phyloP scores from a whole-genome alignment of 2,329 filamentous ascomycete genomes.

The Fusarium protoensiforme region DNA sequence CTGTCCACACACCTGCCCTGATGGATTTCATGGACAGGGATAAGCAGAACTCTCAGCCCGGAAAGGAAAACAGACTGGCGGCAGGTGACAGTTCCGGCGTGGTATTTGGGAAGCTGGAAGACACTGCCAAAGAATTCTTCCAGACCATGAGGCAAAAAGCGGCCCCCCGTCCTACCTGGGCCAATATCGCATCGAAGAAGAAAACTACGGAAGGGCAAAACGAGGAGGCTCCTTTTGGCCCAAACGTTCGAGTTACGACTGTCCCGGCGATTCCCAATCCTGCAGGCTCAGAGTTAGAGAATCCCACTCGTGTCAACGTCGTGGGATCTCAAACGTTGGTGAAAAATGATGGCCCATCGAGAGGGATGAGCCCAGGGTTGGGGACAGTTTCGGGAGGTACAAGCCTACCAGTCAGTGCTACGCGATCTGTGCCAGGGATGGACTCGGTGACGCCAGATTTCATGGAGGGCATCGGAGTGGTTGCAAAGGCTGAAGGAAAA shows the following conservation, averaged over 20 bases:
- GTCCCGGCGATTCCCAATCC: background rate
- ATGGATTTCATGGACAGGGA: constrained; percentile 19
- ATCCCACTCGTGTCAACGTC: too few species aligned
- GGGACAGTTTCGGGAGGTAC: background rate
- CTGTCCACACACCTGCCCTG: constrained; percentile 17
- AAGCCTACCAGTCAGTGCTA: too few species aligned
- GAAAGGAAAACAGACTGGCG: background rate
- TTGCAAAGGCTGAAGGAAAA: constrained; percentile 18
- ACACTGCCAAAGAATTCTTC: constrained; percentile 15
- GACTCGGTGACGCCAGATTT: background rate
- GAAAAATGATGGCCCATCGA: background rate
- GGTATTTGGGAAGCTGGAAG: constrained; percentile 19
- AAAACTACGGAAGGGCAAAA: background rate
- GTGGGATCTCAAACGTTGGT: background rate
- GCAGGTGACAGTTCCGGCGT: background rate
- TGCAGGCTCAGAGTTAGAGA: background rate
- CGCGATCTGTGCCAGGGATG: constrained; percentile 17
- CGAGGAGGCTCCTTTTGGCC: constrained; percentile 11
- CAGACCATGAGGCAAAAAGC: constrained; percentile 40
- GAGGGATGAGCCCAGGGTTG: background rate
- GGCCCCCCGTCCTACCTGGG: constrained; percentile 10
- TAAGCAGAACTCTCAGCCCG: background rate
- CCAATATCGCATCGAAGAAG: constrained; percentile 9
- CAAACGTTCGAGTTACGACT: constrained; percentile 11
- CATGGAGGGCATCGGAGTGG: constrained; percentile 1